Conservation (phyloP, 192 early-diverging fungal genomes). For the Backusella tuberculispora region DNA sequence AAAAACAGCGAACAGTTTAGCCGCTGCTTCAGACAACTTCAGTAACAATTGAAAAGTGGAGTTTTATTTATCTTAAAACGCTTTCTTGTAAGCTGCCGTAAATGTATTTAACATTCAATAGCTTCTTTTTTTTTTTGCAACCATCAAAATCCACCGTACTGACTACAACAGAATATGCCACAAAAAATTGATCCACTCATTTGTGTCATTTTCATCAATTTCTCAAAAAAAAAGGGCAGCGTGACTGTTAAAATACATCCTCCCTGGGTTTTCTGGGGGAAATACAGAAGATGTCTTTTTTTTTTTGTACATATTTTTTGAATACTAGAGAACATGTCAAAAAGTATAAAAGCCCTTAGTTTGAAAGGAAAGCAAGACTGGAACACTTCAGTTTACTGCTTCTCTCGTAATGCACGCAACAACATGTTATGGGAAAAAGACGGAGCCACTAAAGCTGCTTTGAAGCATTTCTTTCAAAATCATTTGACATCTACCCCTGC, state of each 20-base stretch:
- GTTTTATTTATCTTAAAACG: too few species aligned
- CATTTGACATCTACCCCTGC: conserved; percentile 45
- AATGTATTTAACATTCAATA: too few species aligned
- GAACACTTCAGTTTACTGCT: conserved; percentile 43
- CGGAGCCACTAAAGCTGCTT: conserved; percentile 31
- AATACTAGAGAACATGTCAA: conserved; percentile 35
- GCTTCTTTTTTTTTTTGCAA: too few species aligned
- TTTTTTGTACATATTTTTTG: conserved; percentile 11
- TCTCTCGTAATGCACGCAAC: conserved; percentile 44
- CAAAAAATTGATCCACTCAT: background rate
- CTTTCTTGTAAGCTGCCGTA: too few species aligned
- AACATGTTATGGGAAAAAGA: conserved; percentile 47
- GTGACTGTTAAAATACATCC: background rate
- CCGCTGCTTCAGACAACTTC: too few species aligned
- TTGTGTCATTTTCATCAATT: background rate
- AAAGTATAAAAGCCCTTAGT: conserved; percentile 43
- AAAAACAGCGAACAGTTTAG: too few species aligned
- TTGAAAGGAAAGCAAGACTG: conserved; percentile 46
- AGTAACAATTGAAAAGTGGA: too few species aligned
- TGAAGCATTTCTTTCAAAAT: conserved; percentile 45
- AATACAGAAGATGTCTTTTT: background rate
- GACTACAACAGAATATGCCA: background rate
- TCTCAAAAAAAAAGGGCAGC: background rate
- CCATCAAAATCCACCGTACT: too few species aligned
- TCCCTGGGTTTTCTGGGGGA: background rate